These are phyloP conservation scores for Xylaria sp. DNA, from an alignment of 2,329 filamentous ascomycete species.

Conservation along the genomic window DNA sequence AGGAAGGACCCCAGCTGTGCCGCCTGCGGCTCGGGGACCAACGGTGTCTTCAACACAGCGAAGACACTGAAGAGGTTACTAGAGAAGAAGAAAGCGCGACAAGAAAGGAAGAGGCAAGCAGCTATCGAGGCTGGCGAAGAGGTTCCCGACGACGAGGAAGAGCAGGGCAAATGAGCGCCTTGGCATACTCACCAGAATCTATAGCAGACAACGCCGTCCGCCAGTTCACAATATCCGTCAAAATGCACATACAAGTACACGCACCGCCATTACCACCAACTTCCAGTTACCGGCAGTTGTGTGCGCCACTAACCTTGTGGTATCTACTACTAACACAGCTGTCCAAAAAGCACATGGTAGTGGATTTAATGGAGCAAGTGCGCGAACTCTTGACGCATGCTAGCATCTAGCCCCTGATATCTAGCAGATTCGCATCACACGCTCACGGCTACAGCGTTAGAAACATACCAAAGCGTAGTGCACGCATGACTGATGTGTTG, in stretches of 20 bases:
- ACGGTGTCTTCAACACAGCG: conserved; percentile 87
- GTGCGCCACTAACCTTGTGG: background rate
- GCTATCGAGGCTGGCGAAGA: conserved; percentile 58
- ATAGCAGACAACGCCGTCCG: background rate
- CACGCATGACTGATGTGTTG: background rate
- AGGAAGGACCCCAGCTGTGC: conserved; percentile 86
- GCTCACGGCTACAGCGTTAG: background rate
- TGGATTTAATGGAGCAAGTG: background rate
- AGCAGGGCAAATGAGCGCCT: conserved; percentile 29
- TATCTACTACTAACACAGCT: background rate
- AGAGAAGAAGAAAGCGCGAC: conserved; percentile 71
- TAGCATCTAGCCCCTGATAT: background rate
- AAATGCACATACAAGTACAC: background rate
- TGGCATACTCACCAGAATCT: background rate
- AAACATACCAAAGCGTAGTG: background rate
- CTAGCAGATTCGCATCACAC: too few species aligned
- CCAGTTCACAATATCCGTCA: background rate
- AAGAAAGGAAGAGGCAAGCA: conserved; percentile 61
- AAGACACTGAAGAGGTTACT: conserved; percentile 82
- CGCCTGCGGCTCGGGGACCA: conserved; percentile 82
- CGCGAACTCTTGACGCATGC: background rate
- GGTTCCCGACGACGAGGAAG: conserved; percentile 52
- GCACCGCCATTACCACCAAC: background rate
- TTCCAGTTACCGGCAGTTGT: background rate
- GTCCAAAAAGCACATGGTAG: background rate